Evolutionary conservation across 306 rosid genomes (phyloP), one percentile per base, ranked within the genome.

Genomic region (Dryas alaskensis): DNA sequence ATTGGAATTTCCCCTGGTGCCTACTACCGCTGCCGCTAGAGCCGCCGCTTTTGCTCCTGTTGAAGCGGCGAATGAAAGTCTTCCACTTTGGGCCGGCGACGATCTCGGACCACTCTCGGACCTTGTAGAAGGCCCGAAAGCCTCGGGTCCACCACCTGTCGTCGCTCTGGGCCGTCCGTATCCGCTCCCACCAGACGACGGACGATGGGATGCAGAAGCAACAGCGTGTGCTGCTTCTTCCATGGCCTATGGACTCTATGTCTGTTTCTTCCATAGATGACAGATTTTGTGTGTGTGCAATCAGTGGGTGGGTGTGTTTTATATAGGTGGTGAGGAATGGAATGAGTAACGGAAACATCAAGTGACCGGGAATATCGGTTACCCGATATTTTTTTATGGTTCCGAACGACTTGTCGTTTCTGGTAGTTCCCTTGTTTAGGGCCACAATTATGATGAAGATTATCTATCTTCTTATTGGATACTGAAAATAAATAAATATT

Each of bases 21-120:
- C 83, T 84, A 19, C 80, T 60, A 5, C 65, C 14, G 39, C 46
- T 43, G 4, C 63, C 22, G 9, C 17, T 8, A 1, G 70, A 47
- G 8, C 72, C 54, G 4, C 81, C 72, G 70, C 85, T 75, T 54
- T 79, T 81, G 84, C 54, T 82, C 50, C 91, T 70, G 53, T 89
- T 94, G 58, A 94, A 86, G 4, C 92, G 77, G 5, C 98, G 87
- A 4, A 94, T 89, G 79, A 94, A 89, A 16, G 97, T 94, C 85
- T 94, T 94, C 99, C 99, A 94, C 74, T 71, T 83, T 0, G 99
- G 99, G 0, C 99, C 99, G 7, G 99, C 99, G 42, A 94, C 89
- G 61, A 94, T 86, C 90, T 94, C 99, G 5, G 97, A 91, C 96
- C 96, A 84, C 79, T 88, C 92, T 0, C 97, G 90, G 43, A 94